Conservation (phyloP, 2,329 filamentous ascomycete species). For the Coleophoma crateriformis region DNA sequence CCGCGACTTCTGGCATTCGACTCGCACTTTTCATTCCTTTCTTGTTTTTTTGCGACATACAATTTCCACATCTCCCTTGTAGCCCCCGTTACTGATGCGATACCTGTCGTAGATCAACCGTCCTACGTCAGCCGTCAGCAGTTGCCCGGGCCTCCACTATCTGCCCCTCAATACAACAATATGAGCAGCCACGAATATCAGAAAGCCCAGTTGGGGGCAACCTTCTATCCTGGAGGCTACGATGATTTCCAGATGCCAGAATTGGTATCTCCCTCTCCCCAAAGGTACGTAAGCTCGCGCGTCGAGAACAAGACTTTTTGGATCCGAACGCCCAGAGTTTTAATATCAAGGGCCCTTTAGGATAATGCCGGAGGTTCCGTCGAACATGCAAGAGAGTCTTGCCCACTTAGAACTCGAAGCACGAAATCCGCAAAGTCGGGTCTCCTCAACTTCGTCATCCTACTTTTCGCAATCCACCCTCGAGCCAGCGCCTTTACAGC, state of each 20-base stretch:
- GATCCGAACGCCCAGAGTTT: no score
- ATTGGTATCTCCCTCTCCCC: slow-evolving; percentile 63
- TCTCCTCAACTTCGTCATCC: slow-evolving; percentile 14
- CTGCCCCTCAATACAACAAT: background rate
- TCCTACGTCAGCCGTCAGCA: background rate
- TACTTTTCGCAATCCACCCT: slow-evolving; percentile 12
- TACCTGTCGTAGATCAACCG: background rate
- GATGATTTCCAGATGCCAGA: slow-evolving; percentile 67
- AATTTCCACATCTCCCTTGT: no score
- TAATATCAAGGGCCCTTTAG: slow-evolving; percentile 39
- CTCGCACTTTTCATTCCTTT: no score
- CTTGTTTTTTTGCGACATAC: background rate
- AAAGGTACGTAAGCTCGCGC: slow-evolving; percentile 45
- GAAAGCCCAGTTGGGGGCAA: slow-evolving; percentile 44
- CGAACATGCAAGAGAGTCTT: slow-evolving; percentile 93
- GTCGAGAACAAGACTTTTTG: no score
- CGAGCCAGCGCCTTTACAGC: slow-evolving; percentile 3
- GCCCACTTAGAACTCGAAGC: slow-evolving; percentile 85
- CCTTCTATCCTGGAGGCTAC: slow-evolving; percentile 61
- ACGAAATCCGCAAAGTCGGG: slow-evolving; percentile 33
- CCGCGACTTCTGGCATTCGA: no score
- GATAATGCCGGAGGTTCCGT: slow-evolving; percentile 90
- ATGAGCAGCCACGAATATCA: slow-evolving; percentile 11
- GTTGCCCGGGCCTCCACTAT: background rate
- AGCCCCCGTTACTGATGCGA: background rate